Base-by-base conservation (phyloP, 306 rosid genomes). In the Prunus campanulata region DNA sequence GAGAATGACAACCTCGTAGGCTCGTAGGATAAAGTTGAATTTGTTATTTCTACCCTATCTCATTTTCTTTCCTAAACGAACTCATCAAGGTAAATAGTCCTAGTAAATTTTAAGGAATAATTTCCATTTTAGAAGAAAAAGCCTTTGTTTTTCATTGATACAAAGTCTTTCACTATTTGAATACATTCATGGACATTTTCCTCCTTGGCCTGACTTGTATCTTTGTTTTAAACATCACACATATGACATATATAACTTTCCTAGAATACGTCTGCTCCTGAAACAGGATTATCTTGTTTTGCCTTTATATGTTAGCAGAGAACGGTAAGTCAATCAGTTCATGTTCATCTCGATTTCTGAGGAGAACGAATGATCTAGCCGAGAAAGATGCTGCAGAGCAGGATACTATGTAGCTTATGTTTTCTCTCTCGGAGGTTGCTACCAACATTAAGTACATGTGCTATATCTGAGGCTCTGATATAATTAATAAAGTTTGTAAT, bases 241-340 rank as follows among this genome's bases (percentile, higher is more conserved):
- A 35, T 27, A 4, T 64, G 42, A 35, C 42, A 35, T 35, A 35
- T 35, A 11, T 20, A 70, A 46, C 66, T 85, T 24, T 57, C 61
- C 24, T 66, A 8, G 66, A 65, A 5, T 63, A 20, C 8, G 19
- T 61, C 74, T 54, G 66, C 18, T 24, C 64, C 64, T 80, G 62
- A 29, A 49, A 5, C 91, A 95, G 96, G 96, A 66, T 76, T 95
- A n/a, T 92, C 88, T 77, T 95, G 76, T 90, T 89, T 80, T 95
- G 97, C 76, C 76, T 95, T 24, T 88, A 88, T 89, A 85, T 87
- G 90, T 52, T 92, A 7, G 88, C 79, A 7, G 91, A 89, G 78
- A 83, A 82, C 83, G 81, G 90, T 77, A 1, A 32, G 6, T 32
- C 6, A 32, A 32, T 32, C 0, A 32, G 6, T 32, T 32, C 85